Evolutionary conservation across 1,139 yeast genomes (phyloP), one percentile per base, ranked within the genome.

Genomic region (Pichia sp.): DNA sequence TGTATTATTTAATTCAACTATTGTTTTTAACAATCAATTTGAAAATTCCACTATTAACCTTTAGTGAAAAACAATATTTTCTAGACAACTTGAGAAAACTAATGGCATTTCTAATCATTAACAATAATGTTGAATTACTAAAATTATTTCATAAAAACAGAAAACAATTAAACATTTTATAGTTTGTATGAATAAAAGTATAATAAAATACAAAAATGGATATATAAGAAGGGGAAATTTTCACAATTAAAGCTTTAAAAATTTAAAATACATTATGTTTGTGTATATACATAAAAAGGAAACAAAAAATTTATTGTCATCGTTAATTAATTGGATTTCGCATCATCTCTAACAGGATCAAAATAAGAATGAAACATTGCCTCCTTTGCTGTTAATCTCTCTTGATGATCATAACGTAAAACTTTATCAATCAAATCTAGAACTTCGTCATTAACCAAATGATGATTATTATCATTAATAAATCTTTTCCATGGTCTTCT

Each of bases 351-450:
- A 28, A 67, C 62, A 3, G 61, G 60, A 31, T 65, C 61, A 49
- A 79, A 79, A 61, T 78, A 85, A 25, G 77, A 74, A 70, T 84
- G 90, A 29, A 67, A 74, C 81, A 84, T 78, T 31, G 91, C 87
- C 63, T 85, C 91, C 64, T 76, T 75, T 1, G 93, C 93, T 4
- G 93, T 84, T 42, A 86, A 75, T 66, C 93, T 76, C 63, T 80
- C 80, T 64, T 82, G 84, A 64, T 85, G 93, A 63, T 85, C 91
- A 62, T 83, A 85, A 50, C 82, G 77, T 63, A 85, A 73, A 55
- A 84, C 71, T 56, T 78, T 76, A 63, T 84, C 90, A 57, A 85
- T 75, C 58, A 85, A 75, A 62, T 83, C 88, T 50, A 84, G 67
- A 39, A 80, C 77, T 56, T 81, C 87, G n/a, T 81, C 81, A 55